Percentiles rank a stretch among this genome's conserved stretches.
These are phyloP conservation scores for Claviceps lovelessii DNA, from an alignment of 2,329 filamentous ascomycete genomes.

Conservation along the genomic window DNA sequence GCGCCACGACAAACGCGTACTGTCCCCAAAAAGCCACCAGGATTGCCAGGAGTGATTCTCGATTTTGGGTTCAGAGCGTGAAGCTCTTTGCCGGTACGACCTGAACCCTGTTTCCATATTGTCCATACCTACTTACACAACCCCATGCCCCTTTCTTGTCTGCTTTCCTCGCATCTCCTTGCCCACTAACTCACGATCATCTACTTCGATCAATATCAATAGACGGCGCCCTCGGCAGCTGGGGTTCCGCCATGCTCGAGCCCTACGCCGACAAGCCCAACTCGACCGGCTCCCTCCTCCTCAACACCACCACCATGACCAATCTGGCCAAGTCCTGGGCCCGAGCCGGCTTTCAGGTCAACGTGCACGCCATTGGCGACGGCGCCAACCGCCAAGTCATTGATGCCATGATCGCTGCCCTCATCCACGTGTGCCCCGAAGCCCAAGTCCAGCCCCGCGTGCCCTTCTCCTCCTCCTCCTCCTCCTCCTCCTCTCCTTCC, in stretches of 20 bases:
- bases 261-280: constrained; percentile 50
- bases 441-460: constrained; percentile 22
- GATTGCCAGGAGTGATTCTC: constrained; percentile 29
- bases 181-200: background rate
- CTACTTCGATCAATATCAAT: background rate
- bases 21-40: constrained; percentile 35
- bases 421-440: constrained; percentile 37
- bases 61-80: constrained; percentile 45
- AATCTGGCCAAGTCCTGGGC: constrained; percentile 44
- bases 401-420: constrained; percentile 44
- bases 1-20: constrained; percentile 47
- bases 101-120: no score
- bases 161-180: background rate
- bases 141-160: no score
- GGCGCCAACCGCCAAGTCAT: constrained; percentile 51
- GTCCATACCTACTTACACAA: no score
- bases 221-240: constrained; percentile 58
- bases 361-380: constrained; percentile 61
- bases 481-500: background rate
- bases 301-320: constrained; percentile 46
- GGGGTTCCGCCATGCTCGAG: constrained; percentile 58
- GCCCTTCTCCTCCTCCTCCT: constrained; percentile 14
- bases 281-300: constrained; percentile 48
- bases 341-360: constrained; percentile 48
- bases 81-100: constrained; percentile 52